Evolutionary conservation across 768 basidiomycete genomes (phyloP), one percentile per base, ranked within the genome.

Genomic region (Serendipita sp.): DNA sequence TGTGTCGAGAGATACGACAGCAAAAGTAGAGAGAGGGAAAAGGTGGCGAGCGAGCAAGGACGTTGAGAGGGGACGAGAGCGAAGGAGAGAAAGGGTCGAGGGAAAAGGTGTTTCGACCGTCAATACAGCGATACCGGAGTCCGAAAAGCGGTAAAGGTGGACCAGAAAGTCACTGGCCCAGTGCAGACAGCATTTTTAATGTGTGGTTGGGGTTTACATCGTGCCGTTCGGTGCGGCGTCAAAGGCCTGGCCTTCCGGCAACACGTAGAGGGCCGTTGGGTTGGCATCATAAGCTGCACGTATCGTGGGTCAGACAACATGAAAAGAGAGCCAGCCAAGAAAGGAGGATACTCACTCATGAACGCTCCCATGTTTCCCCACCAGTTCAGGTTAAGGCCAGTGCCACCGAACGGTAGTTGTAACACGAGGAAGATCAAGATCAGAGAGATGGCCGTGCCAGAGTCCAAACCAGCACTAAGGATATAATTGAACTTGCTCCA

Each of bases 401-500:
- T 74, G 33, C 64, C 58, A 36, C 72, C 72, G 2, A 66, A 62
- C 50, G 77, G 75, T 2, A 78, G 64, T 45, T 74, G 74, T 0
- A 80, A 68, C 5, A 70, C 67, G 6, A 79, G 67, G 70, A 80
- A 80, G 65, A 79, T 74, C 66, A 77, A 62, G 46, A 79, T 64
- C 18, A 71, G 73, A 2, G 71, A 70, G 8, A 78, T 40, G 43
- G 77, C 69, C 0, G 78, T 79, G 1, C 74, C 70, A 64, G 75
- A 69, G 64, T 79, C 79, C 58, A 80, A 67, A 0, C 73, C 77
- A 0, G 77, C 76, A 6, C 74, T 74, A 1, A 79, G 71, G 43
- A 78, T 72, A 66, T 79, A 80, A 66, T 78, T 79, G 74, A 76
- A 80, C 73, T 79, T 79, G n/a, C 75, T 75, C 79, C 78, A 80